Conservation (phyloP, 2,329 filamentous ascomycete genomes). For the Botryotinia globosa region DNA sequence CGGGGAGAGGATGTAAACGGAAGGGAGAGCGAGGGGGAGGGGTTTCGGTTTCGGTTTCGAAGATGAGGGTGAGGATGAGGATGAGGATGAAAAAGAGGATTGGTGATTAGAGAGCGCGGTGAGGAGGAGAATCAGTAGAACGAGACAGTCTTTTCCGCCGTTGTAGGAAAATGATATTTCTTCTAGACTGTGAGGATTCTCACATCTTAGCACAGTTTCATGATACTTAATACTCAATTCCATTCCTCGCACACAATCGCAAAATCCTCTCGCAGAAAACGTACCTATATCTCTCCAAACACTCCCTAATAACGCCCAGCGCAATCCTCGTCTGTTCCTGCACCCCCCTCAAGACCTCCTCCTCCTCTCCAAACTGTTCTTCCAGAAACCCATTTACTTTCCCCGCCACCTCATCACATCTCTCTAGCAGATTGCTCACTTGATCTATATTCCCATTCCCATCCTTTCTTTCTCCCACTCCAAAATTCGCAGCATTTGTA, state of each 20-base stretch:
- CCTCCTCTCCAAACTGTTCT: slow-evolving; percentile 26
- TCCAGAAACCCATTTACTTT: slow-evolving; percentile 36
- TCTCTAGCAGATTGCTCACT: not conserved
- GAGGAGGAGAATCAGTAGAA: slow-evolving; percentile 82
- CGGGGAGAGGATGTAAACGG: slow-evolving; percentile 83
- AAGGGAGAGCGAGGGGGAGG: slow-evolving; percentile 56
- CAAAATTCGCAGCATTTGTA: not conserved
- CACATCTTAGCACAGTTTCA: not conserved
- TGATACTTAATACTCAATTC: slow-evolving; percentile 8
- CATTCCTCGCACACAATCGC: not conserved
- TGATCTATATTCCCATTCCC: not conserved
- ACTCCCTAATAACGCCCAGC: slow-evolving; percentile 70
- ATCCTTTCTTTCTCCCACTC: not conserved
- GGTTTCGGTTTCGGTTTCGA: slow-evolving; percentile 10
- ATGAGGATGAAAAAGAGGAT: slow-evolving; percentile 38
- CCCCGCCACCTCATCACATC: slow-evolving; percentile 32
- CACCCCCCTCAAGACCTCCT: slow-evolving; percentile 41
- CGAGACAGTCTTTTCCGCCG: slow-evolving; percentile 95
- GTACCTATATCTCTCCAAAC: slow-evolving; percentile 72
- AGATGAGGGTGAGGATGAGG: slow-evolving; percentile 18
- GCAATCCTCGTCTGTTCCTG: slow-evolving; percentile 74
- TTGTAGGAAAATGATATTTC: slow-evolving; percentile 93
- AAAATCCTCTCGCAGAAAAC: not conserved
- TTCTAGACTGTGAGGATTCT: slow-evolving; percentile 54
- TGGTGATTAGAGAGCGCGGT: slow-evolving; percentile 41